Base-by-base conservation (phyloP, 108 stramenopile genomes). In the Pseudonitzschia delicatissima region DNA sequence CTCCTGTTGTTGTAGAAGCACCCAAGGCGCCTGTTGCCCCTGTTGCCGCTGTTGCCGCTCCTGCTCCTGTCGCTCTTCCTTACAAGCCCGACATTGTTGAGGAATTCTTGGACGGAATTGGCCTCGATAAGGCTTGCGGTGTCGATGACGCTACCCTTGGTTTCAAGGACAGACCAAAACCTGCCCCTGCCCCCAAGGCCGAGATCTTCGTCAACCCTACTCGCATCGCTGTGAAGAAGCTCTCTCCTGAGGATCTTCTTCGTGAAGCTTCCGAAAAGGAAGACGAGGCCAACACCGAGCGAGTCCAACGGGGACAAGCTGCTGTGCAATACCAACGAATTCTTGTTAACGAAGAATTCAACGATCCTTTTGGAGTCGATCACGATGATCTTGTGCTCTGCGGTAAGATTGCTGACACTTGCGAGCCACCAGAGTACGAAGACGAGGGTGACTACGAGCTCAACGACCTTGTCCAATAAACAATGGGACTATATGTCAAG, bases 331-430 rank as follows among this genome's bases (percentile, higher is more conserved):
- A 18, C 35, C 57, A 58, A 15, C 5, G 28, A 35, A 32, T 15
- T n/a, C 13, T 32, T 5, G 13, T 37, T 21, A 58, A 58, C 35
- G 15, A 7, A 20, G 33, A 33, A 13, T 58, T 35, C 5, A 5
- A 5, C 5, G 57, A 61, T 61, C 39, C 39, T 26, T 61, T 61
- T 25, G 60, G 60, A 11, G 57, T 36, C 7, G 60, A 61, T 61
- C 60, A 61, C 37, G 60, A 61, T 25, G 60, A 61, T 15, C 39
- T 61, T 27, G 39, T 61, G 1, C 20, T 61, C 3, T 61, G 60
- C 20, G 60, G 60, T n/a, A 40, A 42, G 20, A 12, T 61, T 40
- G 60, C 60, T 7, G 60, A 61, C 40, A 8, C 40, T n/a, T 61
- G 60, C 21, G 60, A 61, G 28, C 55, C 55, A 61, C 53, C 53